These are phyloP conservation scores for Crepidotus variabilis DNA, from an alignment of 768 basidiomycete species.

Conservation along the genomic window DNA sequence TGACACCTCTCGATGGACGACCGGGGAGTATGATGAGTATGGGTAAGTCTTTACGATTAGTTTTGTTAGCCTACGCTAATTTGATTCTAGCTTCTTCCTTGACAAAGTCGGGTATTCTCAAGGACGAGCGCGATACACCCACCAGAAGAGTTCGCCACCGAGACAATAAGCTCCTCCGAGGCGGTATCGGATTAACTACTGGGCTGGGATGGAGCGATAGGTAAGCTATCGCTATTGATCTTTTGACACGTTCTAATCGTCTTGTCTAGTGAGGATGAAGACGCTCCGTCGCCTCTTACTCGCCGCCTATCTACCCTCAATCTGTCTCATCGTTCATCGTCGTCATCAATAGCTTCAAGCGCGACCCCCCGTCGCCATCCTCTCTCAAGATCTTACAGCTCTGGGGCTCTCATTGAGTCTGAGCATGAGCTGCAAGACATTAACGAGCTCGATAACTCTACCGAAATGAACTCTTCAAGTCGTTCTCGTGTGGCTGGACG, in stretches of 20 bases:
- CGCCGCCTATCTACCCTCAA: constrained; percentile 57
- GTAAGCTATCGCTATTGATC: constrained; percentile 25
- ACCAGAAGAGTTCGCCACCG: constrained; percentile 56
- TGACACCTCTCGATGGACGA: constrained; percentile 21
- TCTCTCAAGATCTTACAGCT: constrained; percentile 29
- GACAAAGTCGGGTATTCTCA: constrained; percentile 38
- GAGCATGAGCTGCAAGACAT: neutral
- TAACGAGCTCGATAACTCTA: constrained; percentile 2
- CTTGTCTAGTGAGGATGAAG: constrained; percentile 61
- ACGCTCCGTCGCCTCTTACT: constrained; percentile 65
- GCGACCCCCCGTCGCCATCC: constrained; percentile 21
- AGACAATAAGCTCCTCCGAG: constrained; percentile 52
- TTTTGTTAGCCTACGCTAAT: constrained; percentile 2
- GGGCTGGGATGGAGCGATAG: constrained; percentile 76
- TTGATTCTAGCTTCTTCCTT: constrained; percentile 17
- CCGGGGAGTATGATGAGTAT: constrained; percentile 33
- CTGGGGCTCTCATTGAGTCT: constrained; percentile 21
- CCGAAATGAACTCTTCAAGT: constrained; percentile 5
- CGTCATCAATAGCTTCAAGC: constrained; percentile 34
- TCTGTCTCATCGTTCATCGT: constrained; percentile 42
- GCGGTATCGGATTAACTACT: constrained; percentile 67
- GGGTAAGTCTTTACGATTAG: constrained; percentile 20
- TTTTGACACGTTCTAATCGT: neutral
- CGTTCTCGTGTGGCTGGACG: neutral
- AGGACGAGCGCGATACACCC: constrained; percentile 57